Evolutionary conservation across 148 eudicot species (phyloP), one percentile per base, ranked within the genome.

Genomic region (Cornus suecica): DNA sequence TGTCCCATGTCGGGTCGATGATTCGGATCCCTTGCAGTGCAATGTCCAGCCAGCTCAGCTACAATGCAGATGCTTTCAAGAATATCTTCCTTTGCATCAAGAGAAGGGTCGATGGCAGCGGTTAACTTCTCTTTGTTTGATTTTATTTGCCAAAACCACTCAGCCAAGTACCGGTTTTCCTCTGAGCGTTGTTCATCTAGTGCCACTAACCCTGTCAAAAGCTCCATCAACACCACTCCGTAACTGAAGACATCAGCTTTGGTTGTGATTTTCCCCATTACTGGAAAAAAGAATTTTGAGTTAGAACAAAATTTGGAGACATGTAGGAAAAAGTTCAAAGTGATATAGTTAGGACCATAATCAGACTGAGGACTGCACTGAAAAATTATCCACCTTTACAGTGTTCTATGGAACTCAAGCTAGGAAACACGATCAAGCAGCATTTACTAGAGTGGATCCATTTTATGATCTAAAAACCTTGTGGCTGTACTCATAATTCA

Each of bases 1-100:
- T 89, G 87, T 4, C 89, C 93, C 97, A 92, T 92, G 28, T 92
- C 94, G 7, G 97, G 97, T 26, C 97, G 80, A 27, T 90, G 97
- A 73, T 80, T 84, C 9, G 94, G 93, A 26, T 90, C 97, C 72
- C 97, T 83, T 10, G 89, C 81, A 42, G 93, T 92, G 83, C 97
- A 92, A 30, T 89, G 89, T 31, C 97, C 93, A 14, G 94, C 93
- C 28, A 92, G 83, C 10, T 88, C 90, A 23, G 90, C 86, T 26
- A 92, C 80, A 18, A 68, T 48, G 77, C 15, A 76, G 8, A 92
- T 86, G 84, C 86, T 81, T 9, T 89, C 87, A 4, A 76, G 68
- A 3, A 64, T 79, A 4, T 86, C 88, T 65, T 87, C 88, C 25
- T 82, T 77, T 51, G 73, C 76, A 25, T 83, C 80, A 10, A 92